Conservation (phyloP, 768 basidiomycete genomes). For the Boletus bicolor region DNA sequence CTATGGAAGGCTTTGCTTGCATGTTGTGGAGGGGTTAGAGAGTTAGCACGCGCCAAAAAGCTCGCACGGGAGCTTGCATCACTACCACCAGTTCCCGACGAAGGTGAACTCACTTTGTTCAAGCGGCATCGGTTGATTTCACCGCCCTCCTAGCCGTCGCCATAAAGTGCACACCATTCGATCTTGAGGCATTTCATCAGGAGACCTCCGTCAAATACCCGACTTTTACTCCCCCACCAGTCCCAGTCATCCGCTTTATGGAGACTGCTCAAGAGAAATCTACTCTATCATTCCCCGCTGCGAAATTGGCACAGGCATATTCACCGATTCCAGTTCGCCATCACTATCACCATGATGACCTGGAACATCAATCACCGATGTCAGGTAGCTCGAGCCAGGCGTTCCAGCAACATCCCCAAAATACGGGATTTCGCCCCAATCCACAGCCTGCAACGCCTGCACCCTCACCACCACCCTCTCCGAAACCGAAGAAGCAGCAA, state of each 20-base stretch:
- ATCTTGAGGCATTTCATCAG: slow-evolving; percentile 83
- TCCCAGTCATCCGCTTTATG: slow-evolving; percentile 33
- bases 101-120: slow-evolving; percentile 33
- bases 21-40: slow-evolving; percentile 90
- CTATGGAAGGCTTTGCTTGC: slow-evolving; percentile 93
- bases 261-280: slow-evolving; percentile 29
- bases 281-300: slow-evolving; percentile 39
- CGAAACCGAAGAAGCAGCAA: slow-evolving; percentile 96
- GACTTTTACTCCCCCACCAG: slow-evolving; percentile 72
- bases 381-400: slow-evolving; percentile 33
- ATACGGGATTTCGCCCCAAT: slow-evolving; percentile 32
- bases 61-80: slow-evolving; percentile 83
- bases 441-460: slow-evolving; percentile 86
- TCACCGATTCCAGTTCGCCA: slow-evolving; percentile 91
- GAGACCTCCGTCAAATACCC: slow-evolving; percentile 96
- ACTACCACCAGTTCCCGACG: slow-evolving; percentile 53
- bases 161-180: slow-evolving; percentile 88
- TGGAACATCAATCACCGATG: slow-evolving; percentile 48
- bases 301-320: slow-evolving; percentile 84
- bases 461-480: slow-evolving; percentile 78
- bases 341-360: slow-evolving; percentile 87
- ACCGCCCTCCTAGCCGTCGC: slow-evolving; percentile 42
- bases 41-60: slow-evolving; percentile 77
- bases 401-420: slow-evolving; percentile 35
- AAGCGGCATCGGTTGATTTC: slow-evolving; percentile 2